Evolutionary conservation across 768 basidiomycete species (phyloP).

Genomic region (Suillus americanus): DNA sequence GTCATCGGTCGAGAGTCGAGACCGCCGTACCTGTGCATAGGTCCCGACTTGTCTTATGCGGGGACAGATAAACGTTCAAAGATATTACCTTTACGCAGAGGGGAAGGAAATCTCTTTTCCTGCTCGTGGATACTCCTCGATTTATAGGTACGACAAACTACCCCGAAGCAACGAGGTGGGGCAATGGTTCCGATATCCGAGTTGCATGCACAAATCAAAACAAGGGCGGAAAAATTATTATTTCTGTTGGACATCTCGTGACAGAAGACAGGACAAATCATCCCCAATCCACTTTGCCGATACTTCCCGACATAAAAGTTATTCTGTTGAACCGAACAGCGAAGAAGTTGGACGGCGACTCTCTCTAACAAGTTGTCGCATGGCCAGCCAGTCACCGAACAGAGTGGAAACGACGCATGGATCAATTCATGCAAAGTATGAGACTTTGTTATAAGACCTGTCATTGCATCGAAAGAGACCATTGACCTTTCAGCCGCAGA

Average conservation of each 20-base stretch:
- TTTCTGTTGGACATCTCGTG: background rate
- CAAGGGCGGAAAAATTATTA: background rate
- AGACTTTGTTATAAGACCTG: background rate
- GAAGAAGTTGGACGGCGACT: background rate
- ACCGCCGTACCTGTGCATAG: constrained; percentile 24
- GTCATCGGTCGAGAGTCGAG: constrained; percentile 23
- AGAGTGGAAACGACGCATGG: background rate
- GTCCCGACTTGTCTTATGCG: constrained; percentile 10
- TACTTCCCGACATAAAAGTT: background rate
- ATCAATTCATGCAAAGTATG: background rate
- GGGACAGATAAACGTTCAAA: constrained; percentile 11
- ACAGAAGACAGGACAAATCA: background rate
- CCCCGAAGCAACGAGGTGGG: constrained; percentile 10
- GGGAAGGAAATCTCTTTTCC: constrained; percentile 17
- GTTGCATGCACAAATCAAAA: constrained; percentile 4
- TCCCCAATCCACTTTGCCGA: background rate
- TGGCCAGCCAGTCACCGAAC: background rate
- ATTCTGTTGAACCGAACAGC: background rate
- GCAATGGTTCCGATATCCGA: constrained; percentile 13
- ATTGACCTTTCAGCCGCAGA: background rate
- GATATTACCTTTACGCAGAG: constrained; percentile 8
- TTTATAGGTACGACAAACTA: constrained; percentile 14
- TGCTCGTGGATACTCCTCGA: constrained; percentile 7
- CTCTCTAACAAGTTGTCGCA: background rate
- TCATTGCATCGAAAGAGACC: background rate